Evolutionary conservation across 495 filamentous ascomycete genomes (phyloP), one percentile per base, ranked within the genome.

Genomic region (Echria macrotheca): DNA sequence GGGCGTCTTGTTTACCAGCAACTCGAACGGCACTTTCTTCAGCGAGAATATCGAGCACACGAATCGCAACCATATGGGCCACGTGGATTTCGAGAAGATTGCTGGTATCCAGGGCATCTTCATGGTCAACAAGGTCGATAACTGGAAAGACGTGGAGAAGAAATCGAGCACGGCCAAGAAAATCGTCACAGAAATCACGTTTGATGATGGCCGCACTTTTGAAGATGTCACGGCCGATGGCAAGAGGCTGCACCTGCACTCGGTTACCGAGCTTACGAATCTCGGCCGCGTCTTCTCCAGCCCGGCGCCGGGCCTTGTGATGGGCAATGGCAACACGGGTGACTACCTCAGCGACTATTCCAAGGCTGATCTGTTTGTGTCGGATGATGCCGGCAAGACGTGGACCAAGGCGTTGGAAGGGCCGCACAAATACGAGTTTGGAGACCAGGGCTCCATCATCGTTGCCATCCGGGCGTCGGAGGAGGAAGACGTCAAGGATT

Each of bases 1-100:
- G 78, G 93, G 93, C 18, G 79, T 85, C 2, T 73, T 96, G 15
- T 87, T 94, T 56, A 91, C 87, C 7, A 96, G 91, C 59, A 97
- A 97, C 56, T 95, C 88, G 15, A 93, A 96, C 59, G 93, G 93
- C 35, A 95, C 90, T 2, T 96, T 94, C 61, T 98, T 96, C 65
- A 89, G 81, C 0, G 79, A 83, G 45, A 96, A 96, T 60, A 81
- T 89, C 43, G 85, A 91, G 57, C 81, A 96, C 62, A 96, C 90
- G 23, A 97, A 98, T 66, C 82, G 89, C 43, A 81, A 87, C 60
- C 21, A 45, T 10, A 56, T 67, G 3, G 87, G 86, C 5, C 72
- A 77, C 21, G 89, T 97, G 32, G 93, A 97, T 63, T 98, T 97
- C 57, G 93, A 98, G 61, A 91, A 94, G 65, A 79, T 97, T 37